Base-by-base conservation (phyloP, 2,329 filamentous ascomycete species). In the Paecilomyces sp. region DNA sequence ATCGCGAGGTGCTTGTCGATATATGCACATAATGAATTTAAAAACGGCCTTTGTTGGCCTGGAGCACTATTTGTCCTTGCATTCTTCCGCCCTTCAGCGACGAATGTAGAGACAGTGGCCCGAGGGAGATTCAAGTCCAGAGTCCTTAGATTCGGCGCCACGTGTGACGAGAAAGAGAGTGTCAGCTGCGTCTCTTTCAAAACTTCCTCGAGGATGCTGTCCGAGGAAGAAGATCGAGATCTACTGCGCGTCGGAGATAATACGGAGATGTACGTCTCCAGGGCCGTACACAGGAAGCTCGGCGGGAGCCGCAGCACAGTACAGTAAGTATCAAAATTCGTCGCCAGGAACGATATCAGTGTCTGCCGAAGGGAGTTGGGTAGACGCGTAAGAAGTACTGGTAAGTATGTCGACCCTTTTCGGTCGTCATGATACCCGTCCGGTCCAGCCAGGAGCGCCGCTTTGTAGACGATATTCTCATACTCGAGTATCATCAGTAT, bases 311-410 rank as follows among this genome's bases (percentile, higher is more conserved):
- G 71, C 25, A 83, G 63, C 3, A 76, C 68, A 5, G 78, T 75
- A 54, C 77, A 74, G 61, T 79, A 79, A 2, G 79, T 74, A 62
- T 84, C 82, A 65, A 84, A 84, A 59, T 73, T 78, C 1, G 77
- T 72, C 4, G 75, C 70, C 13, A 84, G 66, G 64, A 83, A 83
- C 13, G 77, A 69, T 56, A 81, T 67, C 57, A 84, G 76, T 1
- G 75, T 74, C 41, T 82, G 78, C 3, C 81, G 76, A 11, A 83
- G 68, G 0, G 77, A 68, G 34, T 74, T 79, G 1, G 82, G 81
- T 67, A 83, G 78, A 60, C 79, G 79, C 2, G 81, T 77, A 50
- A 84, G 67, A 13, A 84, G 70, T 13, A 84, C 67, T 0, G 82
- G 82, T 3, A 84, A 73, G 15, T 75, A 70, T 1, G 80, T 83